Percentiles rank a stretch among this genome's conserved stretches.
Conservation (phyloP, 495 filamentous ascomycete genomes). For the Pyrenula massariospora region DNA sequence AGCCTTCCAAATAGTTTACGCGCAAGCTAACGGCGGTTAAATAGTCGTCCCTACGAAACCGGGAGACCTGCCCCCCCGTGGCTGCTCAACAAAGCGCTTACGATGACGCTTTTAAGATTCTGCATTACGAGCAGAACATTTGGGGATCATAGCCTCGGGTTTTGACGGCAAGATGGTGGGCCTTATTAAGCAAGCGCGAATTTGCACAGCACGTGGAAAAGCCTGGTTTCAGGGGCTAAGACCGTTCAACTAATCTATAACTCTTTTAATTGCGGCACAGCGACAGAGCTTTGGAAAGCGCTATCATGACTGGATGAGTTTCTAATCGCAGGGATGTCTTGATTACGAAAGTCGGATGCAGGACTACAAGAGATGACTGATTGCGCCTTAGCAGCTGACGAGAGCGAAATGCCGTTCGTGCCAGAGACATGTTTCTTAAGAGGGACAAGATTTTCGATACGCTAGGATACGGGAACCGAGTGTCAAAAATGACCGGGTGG, state of each 20-base stretch:
- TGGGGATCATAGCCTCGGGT: not conserved
- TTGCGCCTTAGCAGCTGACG: too few species aligned
- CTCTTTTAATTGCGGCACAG: not conserved
- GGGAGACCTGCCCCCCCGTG: not conserved
- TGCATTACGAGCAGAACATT: not conserved
- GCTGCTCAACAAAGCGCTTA: not conserved
- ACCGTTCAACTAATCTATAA: not conserved
- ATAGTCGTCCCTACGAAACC: too few species aligned
- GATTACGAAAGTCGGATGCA: too few species aligned
- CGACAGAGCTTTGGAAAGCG: not conserved
- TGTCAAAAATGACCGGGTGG: not conserved
- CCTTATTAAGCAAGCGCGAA: too few species aligned
- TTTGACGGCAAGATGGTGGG: not conserved
- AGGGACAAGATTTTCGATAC: not conserved
- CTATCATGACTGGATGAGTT: not conserved
- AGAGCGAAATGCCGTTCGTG: too few species aligned
- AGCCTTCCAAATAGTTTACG: too few species aligned
- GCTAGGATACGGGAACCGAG: not conserved
- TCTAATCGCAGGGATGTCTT: not conserved
- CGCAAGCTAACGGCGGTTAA: too few species aligned
- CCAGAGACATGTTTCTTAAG: not conserved
- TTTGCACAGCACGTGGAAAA: too few species aligned
- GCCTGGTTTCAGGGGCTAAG: not conserved
- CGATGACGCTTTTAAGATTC: not conserved
- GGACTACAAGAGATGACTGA: too few species aligned